Percentiles rank a stretch among this genome's conserved stretches.
Evolutionary conservation across 306 rosid genomes (phyloP).

Genomic region (Vachellia collinsii): DNA sequence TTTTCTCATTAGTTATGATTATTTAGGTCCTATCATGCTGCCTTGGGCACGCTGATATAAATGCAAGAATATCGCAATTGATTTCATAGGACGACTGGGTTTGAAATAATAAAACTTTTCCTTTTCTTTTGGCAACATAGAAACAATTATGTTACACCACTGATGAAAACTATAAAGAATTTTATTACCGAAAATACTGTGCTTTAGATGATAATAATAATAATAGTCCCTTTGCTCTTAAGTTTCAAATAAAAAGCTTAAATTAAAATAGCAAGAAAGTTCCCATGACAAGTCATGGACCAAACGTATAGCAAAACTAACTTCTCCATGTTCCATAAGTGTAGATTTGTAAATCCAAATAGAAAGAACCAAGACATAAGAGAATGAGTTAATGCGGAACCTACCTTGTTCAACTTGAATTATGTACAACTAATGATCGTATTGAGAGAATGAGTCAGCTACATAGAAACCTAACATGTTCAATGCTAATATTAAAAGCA

Average conservation of each 20-base stretch:
- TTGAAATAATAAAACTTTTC: neutral
- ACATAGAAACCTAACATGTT: slow-evolving; percentile 40
- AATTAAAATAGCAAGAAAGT: too few species aligned
- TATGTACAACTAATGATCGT: slow-evolving; percentile 37
- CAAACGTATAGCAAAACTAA: too few species aligned
- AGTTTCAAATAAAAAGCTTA: neutral
- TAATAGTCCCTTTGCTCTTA: too few species aligned
- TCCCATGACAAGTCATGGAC: neutral
- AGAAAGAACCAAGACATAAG: neutral
- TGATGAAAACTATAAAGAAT: neutral
- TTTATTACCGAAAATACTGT: neutral
- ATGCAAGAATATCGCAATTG: neutral
- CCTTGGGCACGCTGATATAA: neutral
- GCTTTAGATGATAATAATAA: too few species aligned
- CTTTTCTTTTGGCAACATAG: neutral
- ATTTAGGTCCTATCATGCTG: neutral
- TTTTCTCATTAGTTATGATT: neutral
- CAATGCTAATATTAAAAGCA: slow-evolving; percentile 19
- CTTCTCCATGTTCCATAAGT: neutral
- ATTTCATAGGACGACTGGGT: neutral
- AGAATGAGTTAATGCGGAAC: slow-evolving; percentile 19
- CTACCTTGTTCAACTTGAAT: slow-evolving; percentile 36
- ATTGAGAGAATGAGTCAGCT: slow-evolving; percentile 14
- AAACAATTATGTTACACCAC: neutral
- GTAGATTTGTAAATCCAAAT: neutral